Evolutionary conservation across 2,329 filamentous ascomycete species (phyloP).

Genomic region (Trichocomaceae sp.): DNA sequence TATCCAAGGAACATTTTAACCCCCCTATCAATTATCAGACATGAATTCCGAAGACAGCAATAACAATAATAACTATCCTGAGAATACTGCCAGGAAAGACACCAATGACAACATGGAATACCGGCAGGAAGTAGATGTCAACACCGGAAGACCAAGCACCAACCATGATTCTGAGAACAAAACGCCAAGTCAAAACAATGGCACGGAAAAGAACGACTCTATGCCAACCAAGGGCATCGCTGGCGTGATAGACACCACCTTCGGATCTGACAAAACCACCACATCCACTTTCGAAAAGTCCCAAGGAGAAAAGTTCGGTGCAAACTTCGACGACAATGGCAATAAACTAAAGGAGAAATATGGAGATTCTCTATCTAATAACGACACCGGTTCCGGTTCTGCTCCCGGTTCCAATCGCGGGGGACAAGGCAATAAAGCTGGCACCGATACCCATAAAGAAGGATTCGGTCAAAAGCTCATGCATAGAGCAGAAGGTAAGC

Average conservation of each 20-base stretch:
- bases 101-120: background rate
- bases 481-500: constrained; percentile 10
- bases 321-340: constrained; percentile 2
- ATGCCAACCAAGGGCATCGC: background rate
- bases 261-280: constrained; percentile 11
- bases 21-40: background rate
- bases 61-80: background rate
- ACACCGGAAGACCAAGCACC: background rate
- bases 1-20: background rate
- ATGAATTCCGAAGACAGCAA: background rate
- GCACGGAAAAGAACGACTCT: background rate
- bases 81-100: background rate
- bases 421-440: background rate
- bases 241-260: constrained; percentile 6
- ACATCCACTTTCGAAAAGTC: constrained; percentile 13
- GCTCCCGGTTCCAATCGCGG: background rate
- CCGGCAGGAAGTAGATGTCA: background rate
- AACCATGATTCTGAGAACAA: background rate
- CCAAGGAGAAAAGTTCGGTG: constrained; percentile 6
- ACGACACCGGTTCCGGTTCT: background rate
- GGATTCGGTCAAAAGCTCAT: constrained; percentile 7
- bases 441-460: background rate
- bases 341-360: background rate
- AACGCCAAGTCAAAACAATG: background rate
- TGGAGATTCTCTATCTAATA: background rate